A percentile compares a stretch with the other conserved stretches of the same genome.
These are phyloP conservation scores for Colletotrichum sp. DNA, from an alignment of 2,329 filamentous ascomycete species.

Conservation along the genomic window DNA sequence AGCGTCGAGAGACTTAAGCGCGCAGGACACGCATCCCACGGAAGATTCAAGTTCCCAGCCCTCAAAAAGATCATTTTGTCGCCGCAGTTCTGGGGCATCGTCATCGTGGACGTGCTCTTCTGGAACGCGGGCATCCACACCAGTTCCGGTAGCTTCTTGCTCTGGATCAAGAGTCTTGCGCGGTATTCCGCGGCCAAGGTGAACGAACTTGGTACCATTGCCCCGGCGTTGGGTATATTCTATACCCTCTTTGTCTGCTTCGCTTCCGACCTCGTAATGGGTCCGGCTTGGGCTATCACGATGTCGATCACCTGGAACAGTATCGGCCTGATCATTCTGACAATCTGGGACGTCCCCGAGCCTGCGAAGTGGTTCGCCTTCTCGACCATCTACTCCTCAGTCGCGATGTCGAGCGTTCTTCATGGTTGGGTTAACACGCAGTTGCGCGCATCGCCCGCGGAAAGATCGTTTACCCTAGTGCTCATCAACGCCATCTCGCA, in stretches of 20 bases:
- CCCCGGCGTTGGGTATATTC: constrained; percentile 4
- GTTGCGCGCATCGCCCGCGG: neutral
- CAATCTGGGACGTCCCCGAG: constrained; percentile 62
- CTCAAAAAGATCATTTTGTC: constrained; percentile 40
- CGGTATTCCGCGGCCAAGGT: constrained; percentile 55
- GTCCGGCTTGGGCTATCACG: constrained; percentile 36
- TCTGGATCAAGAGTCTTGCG: constrained; percentile 45
- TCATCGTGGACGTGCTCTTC: constrained; percentile 41
- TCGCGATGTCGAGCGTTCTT: constrained; percentile 6
- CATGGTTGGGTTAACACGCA: constrained; percentile 15
- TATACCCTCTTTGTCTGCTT: constrained; percentile 13
- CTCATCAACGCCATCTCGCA: constrained; percentile 47
- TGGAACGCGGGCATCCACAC: constrained; percentile 53
- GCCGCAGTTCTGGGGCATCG: constrained; percentile 41
- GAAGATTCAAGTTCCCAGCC: constrained; percentile 35
- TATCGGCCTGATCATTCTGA: constrained; percentile 41
- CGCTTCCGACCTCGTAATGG: constrained; percentile 11
- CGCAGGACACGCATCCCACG: constrained; percentile 44
- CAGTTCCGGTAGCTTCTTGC: constrained; percentile 36
- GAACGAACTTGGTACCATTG: constrained; percentile 44
- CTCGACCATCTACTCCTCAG: constrained; percentile 33
- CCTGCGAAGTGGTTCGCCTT: constrained; percentile 58
- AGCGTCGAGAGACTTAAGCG: constrained; percentile 35
- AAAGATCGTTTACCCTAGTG: constrained; percentile 9
- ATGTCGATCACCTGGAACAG: constrained; percentile 5